Percentiles rank a stretch among this genome's conserved stretches.
Conservation (phyloP, 257 asterid genomes). For the Cynanchum wilfordii region DNA sequence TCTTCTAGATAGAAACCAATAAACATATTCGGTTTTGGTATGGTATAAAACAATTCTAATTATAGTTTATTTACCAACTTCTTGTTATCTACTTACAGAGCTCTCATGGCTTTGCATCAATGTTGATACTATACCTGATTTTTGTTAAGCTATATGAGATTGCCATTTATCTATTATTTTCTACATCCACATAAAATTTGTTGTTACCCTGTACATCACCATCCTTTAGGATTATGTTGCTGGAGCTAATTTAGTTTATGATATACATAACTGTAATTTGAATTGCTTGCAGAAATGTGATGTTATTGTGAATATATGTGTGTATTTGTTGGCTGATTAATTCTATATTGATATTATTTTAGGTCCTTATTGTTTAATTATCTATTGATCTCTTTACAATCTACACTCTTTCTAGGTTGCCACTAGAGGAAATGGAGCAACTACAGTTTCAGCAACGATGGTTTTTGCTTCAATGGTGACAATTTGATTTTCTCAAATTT, state of each 20-base stretch:
- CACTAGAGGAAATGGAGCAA: conserved; percentile 78
- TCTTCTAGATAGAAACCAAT: neutral
- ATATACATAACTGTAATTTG: neutral
- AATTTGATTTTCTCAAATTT: neutral
- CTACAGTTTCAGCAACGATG: conserved; percentile 98
- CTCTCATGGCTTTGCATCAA: neutral
- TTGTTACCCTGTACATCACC: neutral
- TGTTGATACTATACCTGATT: neutral
- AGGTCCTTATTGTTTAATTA: neutral
- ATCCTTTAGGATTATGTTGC: neutral
- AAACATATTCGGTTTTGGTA: neutral
- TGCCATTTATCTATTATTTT: neutral
- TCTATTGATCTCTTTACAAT: neutral
- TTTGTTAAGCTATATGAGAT: neutral
- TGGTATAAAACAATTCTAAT: neutral
- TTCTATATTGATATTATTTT: neutral
- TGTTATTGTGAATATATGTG: neutral
- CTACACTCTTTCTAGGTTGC: conserved; percentile 58
- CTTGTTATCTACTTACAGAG: neutral
- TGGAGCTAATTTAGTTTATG: neutral
- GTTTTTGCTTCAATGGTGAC: conserved; percentile 81
- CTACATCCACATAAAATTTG: neutral
- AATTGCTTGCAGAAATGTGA: neutral
- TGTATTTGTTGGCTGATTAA: neutral
- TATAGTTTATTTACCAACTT: neutral